These are phyloP conservation scores for Diaporthe aspalathi DNA, from an alignment of 2,329 filamentous ascomycete genomes.

Conservation along the genomic window DNA sequence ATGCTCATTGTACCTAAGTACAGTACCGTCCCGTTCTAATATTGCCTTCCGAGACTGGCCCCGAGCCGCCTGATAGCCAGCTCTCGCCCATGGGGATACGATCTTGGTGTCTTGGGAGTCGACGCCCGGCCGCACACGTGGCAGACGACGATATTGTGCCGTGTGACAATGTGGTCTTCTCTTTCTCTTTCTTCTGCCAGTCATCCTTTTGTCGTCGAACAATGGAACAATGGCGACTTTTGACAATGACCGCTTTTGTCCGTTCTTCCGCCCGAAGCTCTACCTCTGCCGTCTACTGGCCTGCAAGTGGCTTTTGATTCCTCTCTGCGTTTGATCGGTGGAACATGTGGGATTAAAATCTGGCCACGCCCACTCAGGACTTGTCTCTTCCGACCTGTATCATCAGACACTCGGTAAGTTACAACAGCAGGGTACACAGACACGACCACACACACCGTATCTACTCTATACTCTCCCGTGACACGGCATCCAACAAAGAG, in stretches of 20 bases:
- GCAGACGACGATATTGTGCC: not conserved
- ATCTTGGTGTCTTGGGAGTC: no score
- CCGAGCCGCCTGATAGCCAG: not conserved
- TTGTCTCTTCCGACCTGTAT: not conserved
- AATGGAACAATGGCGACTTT: not conserved
- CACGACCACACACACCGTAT: not conserved
- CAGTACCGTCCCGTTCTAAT: not conserved
- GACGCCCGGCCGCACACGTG: not conserved
- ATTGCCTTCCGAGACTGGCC: not conserved
- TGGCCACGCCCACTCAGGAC: not conserved
- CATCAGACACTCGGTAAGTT: not conserved
- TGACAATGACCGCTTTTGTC: not conserved
- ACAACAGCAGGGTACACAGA: not conserved
- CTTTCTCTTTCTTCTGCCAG: no score
- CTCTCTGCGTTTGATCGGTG: not conserved
- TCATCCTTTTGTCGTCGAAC: slow-evolving; percentile 5
- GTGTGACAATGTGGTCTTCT: not conserved
- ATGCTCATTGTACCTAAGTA: slow-evolving; percentile 12
- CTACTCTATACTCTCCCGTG: not conserved
- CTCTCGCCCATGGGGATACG: not conserved
- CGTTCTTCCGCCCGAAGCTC: not conserved
- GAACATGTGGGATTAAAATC: not conserved
- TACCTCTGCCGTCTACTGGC: not conserved
- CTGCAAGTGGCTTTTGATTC: not conserved
- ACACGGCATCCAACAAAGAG: not conserved